Evolutionary conservation across 2,329 filamentous ascomycete genomes (phyloP), one percentile per base, ranked within the genome.

Genomic region (Graphium sp.): DNA sequence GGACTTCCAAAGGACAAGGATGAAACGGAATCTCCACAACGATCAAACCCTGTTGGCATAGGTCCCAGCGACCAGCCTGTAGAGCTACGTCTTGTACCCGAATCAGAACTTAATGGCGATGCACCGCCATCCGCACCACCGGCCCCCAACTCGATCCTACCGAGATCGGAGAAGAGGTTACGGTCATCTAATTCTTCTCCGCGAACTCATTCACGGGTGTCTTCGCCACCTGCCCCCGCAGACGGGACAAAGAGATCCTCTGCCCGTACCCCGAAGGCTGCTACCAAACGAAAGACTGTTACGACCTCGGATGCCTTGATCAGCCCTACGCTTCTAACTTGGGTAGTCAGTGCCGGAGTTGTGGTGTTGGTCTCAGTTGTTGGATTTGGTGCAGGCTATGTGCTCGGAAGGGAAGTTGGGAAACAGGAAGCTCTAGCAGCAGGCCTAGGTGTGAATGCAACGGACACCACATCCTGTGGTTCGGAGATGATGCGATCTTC

Each of bases 1-100:
- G 78, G 79, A 4, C 59, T 89, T 11, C 72, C 77, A 1, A 93
- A 89, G 45, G 55, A 59, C 11, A 58, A 59, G 27, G 57, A 62
- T 28, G 58, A 62, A 31, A 45, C 45, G 9, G 56, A 58, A 30
- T 41, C 47, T 9, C 39, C 46, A 28, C 32, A 41, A 25, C 22
- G 21, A 25, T 41, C 48, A 28, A 37, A 46, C 10, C 33, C 39
- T 9, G 39, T 44, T 7, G 50, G 49, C 26, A 45, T 62, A 23
- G 49, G 59, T 5, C 54, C 55, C 4, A 57, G 60, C 40, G 52
- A 47, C 30, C 64, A 68, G 36, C 66, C 66, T 2, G 61, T 74
- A 49, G 64, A 66, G 34, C 45, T 76, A 22, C 59, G 66, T 11
- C 53, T 76, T 13, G 60, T 74, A 11, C 62, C 66, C 0, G 71